Evolutionary conservation across 139 green algal species (phyloP), one percentile per base, ranked within the genome.

Genomic region (Eudorina sp.): DNA sequence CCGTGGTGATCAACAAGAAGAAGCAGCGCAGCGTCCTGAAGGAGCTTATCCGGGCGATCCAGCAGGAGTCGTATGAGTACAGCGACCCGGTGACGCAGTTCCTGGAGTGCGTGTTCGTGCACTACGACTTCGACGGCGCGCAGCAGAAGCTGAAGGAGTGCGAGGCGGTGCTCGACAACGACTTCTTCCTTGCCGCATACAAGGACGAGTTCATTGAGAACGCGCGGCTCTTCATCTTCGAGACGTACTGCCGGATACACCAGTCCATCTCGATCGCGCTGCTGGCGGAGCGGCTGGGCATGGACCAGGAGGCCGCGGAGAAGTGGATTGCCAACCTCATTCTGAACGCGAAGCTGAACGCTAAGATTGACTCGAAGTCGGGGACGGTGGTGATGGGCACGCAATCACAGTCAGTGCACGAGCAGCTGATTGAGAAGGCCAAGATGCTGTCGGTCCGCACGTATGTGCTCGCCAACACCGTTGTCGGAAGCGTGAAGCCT

Each of bases 251-350:
- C 84, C 43, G 94, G 62, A 96, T 98, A 69, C 95, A 98, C 91
- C 92, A 98, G 92, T 94, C 92, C 94, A 99, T 99, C 86, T 94
- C 97, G 92, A 97, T 99, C 72, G 45, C 64, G 62, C 95, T 96
- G 94, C 91, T 99, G 81, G 92, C 94, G 18, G 91, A 97, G 88
- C 97, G 96, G 78, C 94, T 99, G 40, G 95, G 94, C 90, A 98
- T 99, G 96, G 94, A 95, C 83, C 80, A 94, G 85, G 92, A 97
- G 79, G 93, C 91, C 0, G 97, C 97, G 2, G 97, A 99, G 93
- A 97, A 96, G 87, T 99, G 98, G 98, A 98, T 99, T 72, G 94
- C 97, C 62, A 97, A 98, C 92, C 93, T 99, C 31, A 98, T 99
- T 89, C 92, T 96, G 29, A 97, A 96, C 73, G 96, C 97, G 8